Base-by-base conservation (phyloP, 805 yeast genomes). In the Kluyveromyces aestuarii region DNA sequence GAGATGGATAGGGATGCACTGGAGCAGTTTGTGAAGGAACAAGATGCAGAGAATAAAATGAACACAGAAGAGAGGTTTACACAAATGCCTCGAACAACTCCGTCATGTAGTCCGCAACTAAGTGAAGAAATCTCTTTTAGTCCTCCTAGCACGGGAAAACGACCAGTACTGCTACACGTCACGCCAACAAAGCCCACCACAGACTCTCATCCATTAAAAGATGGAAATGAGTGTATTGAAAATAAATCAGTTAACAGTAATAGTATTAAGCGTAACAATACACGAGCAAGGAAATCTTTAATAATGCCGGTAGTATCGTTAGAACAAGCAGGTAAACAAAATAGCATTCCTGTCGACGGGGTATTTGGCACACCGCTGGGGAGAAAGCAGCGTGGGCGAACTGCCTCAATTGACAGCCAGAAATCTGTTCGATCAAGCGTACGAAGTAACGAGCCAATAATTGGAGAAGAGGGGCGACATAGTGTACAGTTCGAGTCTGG, bases 401-500 rank as follows among this genome's bases (percentile, higher is more conserved):
- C 27, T 25, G 21, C 21, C 19, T 17, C 14, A 8, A 25, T 17
- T 21, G 21, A 48, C 41, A 56, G 61, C 27, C 55, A 53, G 10
- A 55, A 47, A 10, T 55, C 62, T 16, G 47, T 44, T 6, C 59
- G 52, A 41, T 56, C 63, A 5, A 52, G 58, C 25, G 47, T 44
- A 37, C 52, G 57, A 36, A 53, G 56, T 11, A 27, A 37, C 13
- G 40, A 37, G 8, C 40, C 11, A 9, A 3, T 11, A n/a, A 7
- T 37, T 37, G 25, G 21, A 37, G 25, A 37, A 37, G 18, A 19
- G 25, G 25, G 25, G 2, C 40, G 25, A 16, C 18, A 19, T 6
- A 8, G 17, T n/a, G 37, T 18, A 10, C 19, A 17, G 3, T 21
- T 25, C 10, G 36, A 27, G 10, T 14, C 8, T 11, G 27, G 36